phyloP scores from a whole-genome alignment of 2,329 filamentous ascomycete genomes.

The Trichoderma asperellum region DNA sequence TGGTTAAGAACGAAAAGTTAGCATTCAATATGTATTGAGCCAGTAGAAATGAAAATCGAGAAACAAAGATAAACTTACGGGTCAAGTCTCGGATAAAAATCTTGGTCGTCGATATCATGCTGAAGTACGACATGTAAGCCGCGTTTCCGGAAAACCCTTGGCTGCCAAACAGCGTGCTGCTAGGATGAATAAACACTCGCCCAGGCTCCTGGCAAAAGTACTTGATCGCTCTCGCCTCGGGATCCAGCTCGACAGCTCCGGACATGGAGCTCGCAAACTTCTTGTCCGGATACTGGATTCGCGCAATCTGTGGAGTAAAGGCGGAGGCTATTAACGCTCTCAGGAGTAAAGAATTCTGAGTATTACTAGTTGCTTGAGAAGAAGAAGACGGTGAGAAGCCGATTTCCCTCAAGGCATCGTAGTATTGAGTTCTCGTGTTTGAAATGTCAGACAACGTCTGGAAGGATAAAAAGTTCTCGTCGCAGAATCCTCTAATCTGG shows the following conservation, averaged over 20 bases:
- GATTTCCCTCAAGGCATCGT: slow-evolving; percentile 81
- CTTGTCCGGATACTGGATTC: slow-evolving; percentile 93
- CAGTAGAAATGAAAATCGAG: background rate
- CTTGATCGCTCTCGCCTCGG: slow-evolving; percentile 88
- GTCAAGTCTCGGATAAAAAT: slow-evolving; percentile 90
- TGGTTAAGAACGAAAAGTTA: slow-evolving; percentile 38
- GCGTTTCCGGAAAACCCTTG: slow-evolving; percentile 77
- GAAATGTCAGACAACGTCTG: slow-evolving; percentile 87
- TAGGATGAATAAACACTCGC: slow-evolving; percentile 90
- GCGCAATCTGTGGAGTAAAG: slow-evolving; percentile 83
- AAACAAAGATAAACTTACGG: slow-evolving; percentile 58
- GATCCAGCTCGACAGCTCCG: slow-evolving; percentile 89
- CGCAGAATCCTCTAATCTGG: slow-evolving; percentile 76
- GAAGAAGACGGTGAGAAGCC: slow-evolving; percentile 69
- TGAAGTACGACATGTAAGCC: slow-evolving; percentile 86
- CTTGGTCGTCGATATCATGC: slow-evolving; percentile 88
- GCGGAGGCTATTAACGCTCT: slow-evolving; percentile 73
- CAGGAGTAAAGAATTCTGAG: slow-evolving; percentile 54
- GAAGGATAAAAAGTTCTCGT: slow-evolving; percentile 80
- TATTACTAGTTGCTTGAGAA: slow-evolving; percentile 41
- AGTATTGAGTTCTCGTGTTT: slow-evolving; percentile 83
- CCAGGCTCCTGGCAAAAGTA: slow-evolving; percentile 87
- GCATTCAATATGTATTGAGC: background rate
- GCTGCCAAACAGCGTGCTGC: slow-evolving; percentile 81
- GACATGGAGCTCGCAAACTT: slow-evolving; percentile 88